A percentile compares a stretch with the other conserved stretches of the same genome.
phyloP scores from a whole-genome alignment of 371 early-diverging fungal genomes.

The Umbelopsis sp. region DNA sequence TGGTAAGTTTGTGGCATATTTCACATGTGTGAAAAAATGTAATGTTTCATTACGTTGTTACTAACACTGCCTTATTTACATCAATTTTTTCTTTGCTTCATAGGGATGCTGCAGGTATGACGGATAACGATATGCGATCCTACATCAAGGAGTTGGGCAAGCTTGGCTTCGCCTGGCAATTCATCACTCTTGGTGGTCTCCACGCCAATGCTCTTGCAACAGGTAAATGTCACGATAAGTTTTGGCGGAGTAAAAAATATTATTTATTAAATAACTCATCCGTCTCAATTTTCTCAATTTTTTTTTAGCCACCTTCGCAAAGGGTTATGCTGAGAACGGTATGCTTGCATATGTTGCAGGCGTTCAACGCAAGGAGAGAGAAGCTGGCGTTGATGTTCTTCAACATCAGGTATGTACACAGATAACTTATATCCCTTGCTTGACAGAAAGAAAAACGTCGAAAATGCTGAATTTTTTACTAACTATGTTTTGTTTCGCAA shows the following conservation, averaged over 20 bases:
- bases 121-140: constrained; percentile 83
- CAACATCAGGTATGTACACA: constrained; percentile 70
- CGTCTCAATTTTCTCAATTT: constrained; percentile 2
- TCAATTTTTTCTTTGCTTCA: constrained; percentile 12
- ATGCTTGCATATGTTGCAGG: constrained; percentile 96
- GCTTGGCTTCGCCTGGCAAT: constrained; percentile 98
- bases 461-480: too few relatives aligned
- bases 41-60: too few relatives aligned
- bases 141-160: constrained; percentile 84
- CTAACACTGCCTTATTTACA: background rate
- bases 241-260: background rate
- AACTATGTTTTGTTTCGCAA: background rate
- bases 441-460: background rate
- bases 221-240: constrained; percentile 34
- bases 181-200: constrained; percentile 97
- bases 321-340: constrained; percentile 85
- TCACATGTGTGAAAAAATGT: too few relatives aligned
- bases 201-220: constrained; percentile 87
- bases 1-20: constrained; percentile 67
- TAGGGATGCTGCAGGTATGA: constrained; percentile 89
- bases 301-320: constrained; percentile 83
- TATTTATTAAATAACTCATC: constrained; percentile 18
- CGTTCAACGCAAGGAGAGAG: constrained; percentile 94
- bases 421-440: background rate
- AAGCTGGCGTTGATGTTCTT: constrained; percentile 90